phyloP scores from a whole-genome alignment of 305 asterid genomes.

The Fraxinus albicans region DNA sequence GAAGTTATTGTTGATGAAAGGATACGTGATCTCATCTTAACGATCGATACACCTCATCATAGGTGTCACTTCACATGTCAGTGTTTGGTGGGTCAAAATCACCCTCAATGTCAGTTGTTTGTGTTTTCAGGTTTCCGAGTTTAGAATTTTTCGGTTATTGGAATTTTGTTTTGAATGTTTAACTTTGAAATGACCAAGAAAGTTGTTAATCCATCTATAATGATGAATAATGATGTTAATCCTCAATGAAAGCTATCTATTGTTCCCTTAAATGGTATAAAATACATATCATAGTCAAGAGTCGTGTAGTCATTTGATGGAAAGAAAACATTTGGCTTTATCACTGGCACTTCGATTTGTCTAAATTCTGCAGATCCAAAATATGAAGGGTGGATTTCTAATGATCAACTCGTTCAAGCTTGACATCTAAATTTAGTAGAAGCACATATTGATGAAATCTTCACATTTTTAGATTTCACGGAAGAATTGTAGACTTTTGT shows the following conservation, averaged over 20 bases:
- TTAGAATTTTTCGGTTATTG: too few relatives aligned
- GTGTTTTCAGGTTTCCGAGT: background rate
- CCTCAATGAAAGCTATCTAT: background rate
- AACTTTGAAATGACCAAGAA: background rate
- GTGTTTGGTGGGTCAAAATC: background rate
- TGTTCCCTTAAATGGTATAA: background rate
- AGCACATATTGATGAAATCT: background rate
- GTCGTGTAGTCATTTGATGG: background rate
- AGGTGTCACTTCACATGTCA: too few relatives aligned
- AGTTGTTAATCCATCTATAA: background rate
- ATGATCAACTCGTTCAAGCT: background rate
- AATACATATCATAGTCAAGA: too few relatives aligned
- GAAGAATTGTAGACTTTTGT: background rate
- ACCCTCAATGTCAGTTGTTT: too few relatives aligned
- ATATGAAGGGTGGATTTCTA: background rate
- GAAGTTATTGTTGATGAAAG: too few relatives aligned
- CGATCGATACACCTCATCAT: too few relatives aligned
- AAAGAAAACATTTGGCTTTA: background rate
- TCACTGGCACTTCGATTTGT: background rate
- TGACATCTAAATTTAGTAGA: background rate
- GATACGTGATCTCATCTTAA: too few relatives aligned
- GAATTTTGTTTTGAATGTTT: background rate
- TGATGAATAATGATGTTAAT: background rate
- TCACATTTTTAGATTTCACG: background rate
- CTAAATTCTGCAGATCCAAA: background rate